phyloP scores from a whole-genome alignment of 1,284 basidiomycete genomes.

The Ganoderma sinense region DNA sequence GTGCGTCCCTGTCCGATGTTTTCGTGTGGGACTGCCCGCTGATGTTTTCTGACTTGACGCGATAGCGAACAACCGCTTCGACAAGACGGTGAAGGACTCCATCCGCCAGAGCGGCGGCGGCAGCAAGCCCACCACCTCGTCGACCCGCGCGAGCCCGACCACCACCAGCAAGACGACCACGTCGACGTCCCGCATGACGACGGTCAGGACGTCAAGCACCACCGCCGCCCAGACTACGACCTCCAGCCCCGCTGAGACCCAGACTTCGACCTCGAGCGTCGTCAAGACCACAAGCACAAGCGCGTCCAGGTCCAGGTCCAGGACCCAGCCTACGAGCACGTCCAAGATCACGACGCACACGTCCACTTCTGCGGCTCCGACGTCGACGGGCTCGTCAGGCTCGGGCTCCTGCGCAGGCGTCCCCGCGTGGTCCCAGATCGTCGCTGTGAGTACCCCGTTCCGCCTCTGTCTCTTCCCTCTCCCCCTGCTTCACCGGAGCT shows the following conservation, averaged over 20 bases:
- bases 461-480: background rate
- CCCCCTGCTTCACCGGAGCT: no score
- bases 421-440: constrained; percentile 50
- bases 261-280: constrained; percentile 2
- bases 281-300: constrained; percentile 22
- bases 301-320: no score
- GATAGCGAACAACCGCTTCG: constrained; percentile 60
- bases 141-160: constrained; percentile 31
- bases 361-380: constrained; percentile 31
- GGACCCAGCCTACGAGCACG: constrained; percentile 29
- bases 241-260: no score
- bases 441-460: constrained; percentile 47
- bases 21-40: background rate
- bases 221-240: constrained; percentile 14
- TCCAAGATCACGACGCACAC: constrained; percentile 31
- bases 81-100: constrained; percentile 58
- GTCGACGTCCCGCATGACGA: background rate
- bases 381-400: constrained; percentile 31
- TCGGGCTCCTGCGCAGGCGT: constrained; percentile 55
- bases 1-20: constrained; percentile 39
- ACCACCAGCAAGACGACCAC: constrained; percentile 37
- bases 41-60: background rate
- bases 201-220: constrained; percentile 31
- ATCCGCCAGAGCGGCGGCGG: constrained; percentile 46
- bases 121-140: constrained; percentile 31